Percentiles rank a stretch among this genome's conserved stretches.
Evolutionary conservation across 202 grass and related monocot species (phyloP).

Genomic region (Setaria viridis): DNA sequence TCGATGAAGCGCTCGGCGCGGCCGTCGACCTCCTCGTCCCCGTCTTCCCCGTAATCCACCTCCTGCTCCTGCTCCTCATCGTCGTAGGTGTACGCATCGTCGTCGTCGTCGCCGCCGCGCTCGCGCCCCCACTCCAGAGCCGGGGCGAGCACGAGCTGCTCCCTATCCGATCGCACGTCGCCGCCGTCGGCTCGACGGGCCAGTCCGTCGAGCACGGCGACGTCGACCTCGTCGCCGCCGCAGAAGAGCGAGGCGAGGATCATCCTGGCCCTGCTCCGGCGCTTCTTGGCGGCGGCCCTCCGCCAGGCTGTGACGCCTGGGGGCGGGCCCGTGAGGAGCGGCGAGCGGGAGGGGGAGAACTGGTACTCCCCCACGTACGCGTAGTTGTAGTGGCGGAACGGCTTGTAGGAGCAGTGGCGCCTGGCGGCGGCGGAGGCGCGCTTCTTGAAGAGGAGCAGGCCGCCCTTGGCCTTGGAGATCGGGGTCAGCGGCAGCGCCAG

Average conservation of each 20-base stretch:
- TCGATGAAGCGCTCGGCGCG: slow-evolving; percentile 89
- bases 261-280: slow-evolving; percentile 34
- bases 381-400: slow-evolving; percentile 77
- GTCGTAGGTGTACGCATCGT: neutral
- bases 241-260: slow-evolving; percentile 57
- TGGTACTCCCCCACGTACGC: slow-evolving; percentile 82
- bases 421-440: slow-evolving; percentile 19
- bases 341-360: slow-evolving; percentile 80
- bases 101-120: slow-evolving; percentile 1
- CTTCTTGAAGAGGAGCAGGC: slow-evolving; percentile 75
- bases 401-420: slow-evolving; percentile 51
- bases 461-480: slow-evolving; percentile 60
- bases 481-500: slow-evolving; percentile 56
- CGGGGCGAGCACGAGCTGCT: slow-evolving; percentile 8
- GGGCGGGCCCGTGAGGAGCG: slow-evolving; percentile 57
- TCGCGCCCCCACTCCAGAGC: neutral
- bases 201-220: slow-evolving; percentile 45
- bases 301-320: slow-evolving; percentile 45
- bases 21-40: slow-evolving; percentile 61
- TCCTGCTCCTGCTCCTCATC: slow-evolving; percentile 29
- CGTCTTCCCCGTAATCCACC: slow-evolving; percentile 20
- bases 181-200: neutral
- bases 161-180: neutral
- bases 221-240: slow-evolving; percentile 43
- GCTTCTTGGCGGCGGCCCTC: slow-evolving; percentile 42